These are phyloP conservation scores for Arabis hirsuta DNA, from an alignment of 345 rosid genomes.

Conservation along the genomic window DNA sequence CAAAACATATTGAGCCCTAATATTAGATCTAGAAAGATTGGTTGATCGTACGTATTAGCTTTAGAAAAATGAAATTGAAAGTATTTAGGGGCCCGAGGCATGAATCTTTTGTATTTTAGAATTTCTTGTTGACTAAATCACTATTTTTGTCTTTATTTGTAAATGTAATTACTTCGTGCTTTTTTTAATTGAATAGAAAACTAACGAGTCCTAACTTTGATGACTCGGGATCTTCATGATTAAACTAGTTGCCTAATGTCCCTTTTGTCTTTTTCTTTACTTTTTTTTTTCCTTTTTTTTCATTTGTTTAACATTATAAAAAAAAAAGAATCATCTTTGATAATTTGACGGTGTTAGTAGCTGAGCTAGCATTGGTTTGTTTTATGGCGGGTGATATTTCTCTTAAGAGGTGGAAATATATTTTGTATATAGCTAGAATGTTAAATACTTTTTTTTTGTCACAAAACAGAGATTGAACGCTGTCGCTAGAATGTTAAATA, in stretches of 20 bases:
- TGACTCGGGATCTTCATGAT: conserved; percentile 46
- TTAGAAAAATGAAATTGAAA: not conserved
- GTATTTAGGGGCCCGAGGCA: conserved; percentile 47
- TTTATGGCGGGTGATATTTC: conserved; percentile 15
- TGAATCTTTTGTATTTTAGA: conserved; percentile 40
- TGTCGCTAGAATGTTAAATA: not conserved
- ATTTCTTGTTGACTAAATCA: conserved; percentile 42
- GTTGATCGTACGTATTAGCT: conserved; percentile 17
- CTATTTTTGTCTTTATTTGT: conserved; percentile 41
- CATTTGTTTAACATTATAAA: not conserved
- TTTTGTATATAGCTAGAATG: not conserved
- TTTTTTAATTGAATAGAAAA: conserved; percentile 1
- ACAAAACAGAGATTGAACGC: too few species aligned
- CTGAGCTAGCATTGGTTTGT: not conserved
- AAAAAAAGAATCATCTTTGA: not conserved
- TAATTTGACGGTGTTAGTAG: not conserved
- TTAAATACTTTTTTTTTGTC: not conserved
- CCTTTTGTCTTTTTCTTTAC: conserved; percentile 31
- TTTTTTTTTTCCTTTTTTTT: conserved; percentile 12
- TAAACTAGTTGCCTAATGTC: conserved; percentile 36
- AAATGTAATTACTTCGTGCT: conserved; percentile 17
- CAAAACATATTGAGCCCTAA: not conserved
- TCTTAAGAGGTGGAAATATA: not conserved
- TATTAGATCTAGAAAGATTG: not conserved
- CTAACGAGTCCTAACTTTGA: conserved; percentile 36